These are phyloP conservation scores for Russula griseocarnosa DNA, from an alignment of 768 basidiomycete genomes.

Conservation along the genomic window DNA sequence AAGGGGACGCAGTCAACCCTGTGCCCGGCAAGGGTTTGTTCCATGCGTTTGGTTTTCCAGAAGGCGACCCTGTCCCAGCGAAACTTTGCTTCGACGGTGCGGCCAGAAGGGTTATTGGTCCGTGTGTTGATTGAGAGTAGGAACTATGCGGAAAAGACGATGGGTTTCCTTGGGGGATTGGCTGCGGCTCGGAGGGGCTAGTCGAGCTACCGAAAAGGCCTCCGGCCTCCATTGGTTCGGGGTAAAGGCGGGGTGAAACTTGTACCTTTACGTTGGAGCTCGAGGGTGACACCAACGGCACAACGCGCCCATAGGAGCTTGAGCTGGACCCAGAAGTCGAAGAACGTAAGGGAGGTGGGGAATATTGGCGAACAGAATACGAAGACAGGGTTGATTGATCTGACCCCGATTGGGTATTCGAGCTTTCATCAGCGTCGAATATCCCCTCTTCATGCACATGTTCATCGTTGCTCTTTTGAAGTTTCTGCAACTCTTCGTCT, in stretches of 20 bases:
- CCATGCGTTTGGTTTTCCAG: conserved; percentile 35
- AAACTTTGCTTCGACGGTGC: neutral
- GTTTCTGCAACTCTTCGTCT: conserved; percentile 54
- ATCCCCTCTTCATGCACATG: conserved; percentile 47
- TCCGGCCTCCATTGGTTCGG: conserved; percentile 57
- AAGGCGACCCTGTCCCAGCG: conserved; percentile 31
- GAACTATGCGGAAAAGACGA: conserved; percentile 20
- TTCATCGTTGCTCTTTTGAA: conserved; percentile 9
- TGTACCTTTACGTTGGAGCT: conserved; percentile 52
- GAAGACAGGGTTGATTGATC: conserved; percentile 19
- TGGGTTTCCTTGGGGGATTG: conserved; percentile 25
- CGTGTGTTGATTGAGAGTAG: conserved; percentile 10
- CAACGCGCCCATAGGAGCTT: conserved; percentile 19
- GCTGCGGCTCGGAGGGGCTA: conserved; percentile 32
- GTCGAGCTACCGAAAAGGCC: conserved; percentile 7
- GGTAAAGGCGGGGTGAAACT: conserved; percentile 44
- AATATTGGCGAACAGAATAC: conserved; percentile 7
- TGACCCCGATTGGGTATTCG: conserved; percentile 13
- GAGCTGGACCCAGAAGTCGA: conserved; percentile 30
- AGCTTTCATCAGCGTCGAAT: conserved; percentile 46
- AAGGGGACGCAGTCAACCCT: conserved; percentile 22
- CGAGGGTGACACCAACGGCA: conserved; percentile 31
- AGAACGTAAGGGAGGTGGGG: conserved; percentile 28
- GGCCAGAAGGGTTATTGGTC: conserved; percentile 31
- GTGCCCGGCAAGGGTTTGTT: conserved; percentile 31